Evolutionary conservation across 768 basidiomycete genomes (phyloP).

Genomic region (Sarcodon sp.): DNA sequence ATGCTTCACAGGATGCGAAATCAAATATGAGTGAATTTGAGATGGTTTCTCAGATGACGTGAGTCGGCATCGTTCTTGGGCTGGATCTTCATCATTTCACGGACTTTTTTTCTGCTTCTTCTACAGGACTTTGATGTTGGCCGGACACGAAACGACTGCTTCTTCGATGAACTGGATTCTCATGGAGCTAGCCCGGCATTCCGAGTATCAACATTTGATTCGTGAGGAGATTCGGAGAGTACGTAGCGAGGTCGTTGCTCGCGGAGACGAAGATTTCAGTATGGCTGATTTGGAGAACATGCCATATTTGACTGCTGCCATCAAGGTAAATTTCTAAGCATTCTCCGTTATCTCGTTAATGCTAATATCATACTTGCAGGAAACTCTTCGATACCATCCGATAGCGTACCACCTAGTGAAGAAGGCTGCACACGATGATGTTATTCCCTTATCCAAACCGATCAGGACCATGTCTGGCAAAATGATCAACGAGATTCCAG

Average conservation of each 20-base stretch:
- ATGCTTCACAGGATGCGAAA: slow-evolving; percentile 15
- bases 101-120: not conserved
- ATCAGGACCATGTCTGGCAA: slow-evolving; percentile 14
- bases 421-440: slow-evolving; percentile 16
- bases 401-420: slow-evolving; percentile 16
- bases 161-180: slow-evolving; percentile 17
- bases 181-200: slow-evolving; percentile 16
- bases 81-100: not conserved
- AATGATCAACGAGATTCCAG: slow-evolving; percentile 12
- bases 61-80: slow-evolving; percentile 7
- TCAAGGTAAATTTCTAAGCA: slow-evolving; percentile 16
- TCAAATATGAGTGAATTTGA: slow-evolving; percentile 17
- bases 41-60: slow-evolving; percentile 20
- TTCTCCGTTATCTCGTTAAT: not conserved
- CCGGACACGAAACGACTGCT: slow-evolving; percentile 20
- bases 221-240: slow-evolving; percentile 15
- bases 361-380: slow-evolving; percentile 3
- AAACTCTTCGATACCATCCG: slow-evolving; percentile 19
- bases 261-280: slow-evolving; percentile 15
- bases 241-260: slow-evolving; percentile 9
- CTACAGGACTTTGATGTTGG: not conserved
- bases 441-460: slow-evolving; percentile 19
- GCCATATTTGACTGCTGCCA: slow-evolving; percentile 16
- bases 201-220: slow-evolving; percentile 13
- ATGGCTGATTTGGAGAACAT: slow-evolving; percentile 20